Evolutionary conservation across 2,329 filamentous ascomycete species (phyloP).

Genomic region (Aspergillus clavatus): DNA sequence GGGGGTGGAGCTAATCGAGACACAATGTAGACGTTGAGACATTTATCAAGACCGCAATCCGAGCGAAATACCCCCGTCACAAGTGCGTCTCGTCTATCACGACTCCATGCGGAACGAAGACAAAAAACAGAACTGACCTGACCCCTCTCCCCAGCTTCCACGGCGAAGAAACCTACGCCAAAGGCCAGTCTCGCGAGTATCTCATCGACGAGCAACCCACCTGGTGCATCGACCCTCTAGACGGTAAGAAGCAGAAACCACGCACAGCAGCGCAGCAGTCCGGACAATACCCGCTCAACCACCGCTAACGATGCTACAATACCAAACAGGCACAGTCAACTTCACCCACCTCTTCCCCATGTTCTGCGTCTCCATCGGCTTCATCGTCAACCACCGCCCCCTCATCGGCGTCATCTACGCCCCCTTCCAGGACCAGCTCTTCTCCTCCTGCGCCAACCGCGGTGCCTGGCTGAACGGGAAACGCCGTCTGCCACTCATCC

Average conservation of each 20-base stretch:
- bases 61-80: constrained; percentile 59
- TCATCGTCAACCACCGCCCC: constrained; percentile 56
- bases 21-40: constrained; percentile 65
- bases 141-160: too few species aligned
- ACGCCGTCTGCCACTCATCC: constrained; percentile 58
- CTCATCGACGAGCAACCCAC: constrained; percentile 61
- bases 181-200: constrained; percentile 62
- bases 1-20: too few species aligned
- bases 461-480: constrained; percentile 67
- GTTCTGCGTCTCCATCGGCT: constrained; percentile 74
- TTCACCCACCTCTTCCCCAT: constrained; percentile 76
- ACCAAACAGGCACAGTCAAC: constrained; percentile 60
- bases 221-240: constrained; percentile 73
- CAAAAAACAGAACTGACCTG: too few species aligned
- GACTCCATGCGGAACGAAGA: too few species aligned
- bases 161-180: constrained; percentile 71
- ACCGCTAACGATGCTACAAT: neutral
- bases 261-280: too few species aligned
- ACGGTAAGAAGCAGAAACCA: too few species aligned
- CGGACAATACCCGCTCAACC: accelerated
- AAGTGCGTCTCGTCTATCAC: constrained; percentile 46
- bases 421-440: constrained; percentile 64
- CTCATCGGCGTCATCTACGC: constrained; percentile 68
- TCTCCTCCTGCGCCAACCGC: constrained; percentile 60
- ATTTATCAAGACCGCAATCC: constrained; percentile 61